Evolutionary conservation across 169 alveolate species (phyloP).

Genomic region (Pseudocohnilembus persalinus): DNA sequence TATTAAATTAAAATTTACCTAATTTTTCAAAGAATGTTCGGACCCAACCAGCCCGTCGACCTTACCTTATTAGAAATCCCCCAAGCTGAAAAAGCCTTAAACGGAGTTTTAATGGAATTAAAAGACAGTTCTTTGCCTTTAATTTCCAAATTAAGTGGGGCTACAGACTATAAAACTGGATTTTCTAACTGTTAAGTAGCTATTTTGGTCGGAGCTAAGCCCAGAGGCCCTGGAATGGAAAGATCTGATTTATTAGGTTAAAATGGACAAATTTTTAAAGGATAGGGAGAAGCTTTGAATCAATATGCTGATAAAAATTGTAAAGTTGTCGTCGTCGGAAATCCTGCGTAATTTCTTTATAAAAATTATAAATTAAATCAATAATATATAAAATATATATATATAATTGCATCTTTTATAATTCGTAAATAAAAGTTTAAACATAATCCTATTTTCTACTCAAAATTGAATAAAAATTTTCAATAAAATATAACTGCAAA

Average conservation of each 20-base stretch:
- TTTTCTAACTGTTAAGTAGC: slow-evolving; percentile 78
- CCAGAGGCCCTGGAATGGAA: slow-evolving; percentile 88
- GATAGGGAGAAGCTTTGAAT: slow-evolving; percentile 74
- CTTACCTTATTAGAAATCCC: slow-evolving; percentile 15
- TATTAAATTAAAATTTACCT: too few relatives aligned
- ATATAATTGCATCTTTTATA: too few relatives aligned
- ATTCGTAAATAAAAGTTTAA: too few relatives aligned
- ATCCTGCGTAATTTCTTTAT: slow-evolving; percentile 50
- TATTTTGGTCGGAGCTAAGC: slow-evolving; percentile 80
- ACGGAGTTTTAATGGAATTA: slow-evolving; percentile 75
- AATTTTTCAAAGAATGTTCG: slow-evolving; percentile 14
- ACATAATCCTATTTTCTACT: too few relatives aligned
- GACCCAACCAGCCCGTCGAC: slow-evolving; percentile 7
- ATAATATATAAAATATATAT: too few relatives aligned
- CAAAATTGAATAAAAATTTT: too few relatives aligned
- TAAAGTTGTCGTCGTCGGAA: slow-evolving; percentile 81
- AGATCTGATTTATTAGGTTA: slow-evolving; percentile 75
- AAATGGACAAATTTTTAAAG: slow-evolving; percentile 72
- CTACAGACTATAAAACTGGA: slow-evolving; percentile 68
- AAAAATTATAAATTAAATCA: too few relatives aligned
- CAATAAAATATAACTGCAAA: too few relatives aligned
- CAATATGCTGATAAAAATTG: slow-evolving; percentile 69
- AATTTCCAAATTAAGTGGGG: slow-evolving; percentile 50
- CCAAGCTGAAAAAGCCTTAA: slow-evolving; percentile 26
- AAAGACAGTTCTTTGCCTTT: slow-evolving; percentile 76